Evolutionary conservation across 495 filamentous ascomycete species (phyloP).

Genomic region (Cairneyella variabilis): DNA sequence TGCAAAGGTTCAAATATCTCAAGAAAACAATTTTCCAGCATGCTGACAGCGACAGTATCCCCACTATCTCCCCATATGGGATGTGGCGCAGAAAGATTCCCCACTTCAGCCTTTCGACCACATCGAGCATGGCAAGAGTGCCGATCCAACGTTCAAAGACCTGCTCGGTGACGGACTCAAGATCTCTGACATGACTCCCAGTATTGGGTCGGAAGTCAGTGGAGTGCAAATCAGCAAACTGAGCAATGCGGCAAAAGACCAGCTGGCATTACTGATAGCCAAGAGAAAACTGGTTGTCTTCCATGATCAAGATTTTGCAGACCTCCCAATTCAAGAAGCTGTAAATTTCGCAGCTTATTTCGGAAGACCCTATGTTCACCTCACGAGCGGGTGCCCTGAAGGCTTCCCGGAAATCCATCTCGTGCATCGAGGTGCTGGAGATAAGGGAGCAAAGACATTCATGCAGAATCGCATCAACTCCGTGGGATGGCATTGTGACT

Average conservation of each 20-base stretch:
- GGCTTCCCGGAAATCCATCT: conserved; percentile 59
- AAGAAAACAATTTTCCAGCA: too few relatives aligned
- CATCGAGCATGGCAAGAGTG: conserved; percentile 66
- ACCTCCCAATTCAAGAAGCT: conserved; percentile 61
- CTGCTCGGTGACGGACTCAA: conserved; percentile 51
- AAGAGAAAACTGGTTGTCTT: conserved; percentile 78
- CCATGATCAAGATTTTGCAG: conserved; percentile 71
- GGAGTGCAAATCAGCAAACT: conserved; percentile 72
- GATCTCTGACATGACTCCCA: conserved; percentile 59
- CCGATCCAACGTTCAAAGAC: conserved; percentile 62
- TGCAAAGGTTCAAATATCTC: neutral
- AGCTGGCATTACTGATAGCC: conserved; percentile 72
- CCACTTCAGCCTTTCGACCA: conserved; percentile 66
- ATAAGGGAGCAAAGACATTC: conserved; percentile 44
- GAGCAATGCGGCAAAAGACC: conserved; percentile 64
- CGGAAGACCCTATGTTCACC: conserved; percentile 70
- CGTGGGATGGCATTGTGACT: conserved; percentile 63
- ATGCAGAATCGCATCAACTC: conserved; percentile 52
- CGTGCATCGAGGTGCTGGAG: conserved; percentile 54
- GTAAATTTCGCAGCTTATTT: conserved; percentile 71
- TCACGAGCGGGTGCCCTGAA: conserved; percentile 56
- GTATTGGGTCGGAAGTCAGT: conserved; percentile 67
- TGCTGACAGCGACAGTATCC: too few relatives aligned
- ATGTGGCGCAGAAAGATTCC: conserved; percentile 51
- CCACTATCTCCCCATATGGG: conserved; percentile 74